phyloP scores from a whole-genome alignment of 805 yeast genomes.

The Hanseniaspora occidentalis region DNA sequence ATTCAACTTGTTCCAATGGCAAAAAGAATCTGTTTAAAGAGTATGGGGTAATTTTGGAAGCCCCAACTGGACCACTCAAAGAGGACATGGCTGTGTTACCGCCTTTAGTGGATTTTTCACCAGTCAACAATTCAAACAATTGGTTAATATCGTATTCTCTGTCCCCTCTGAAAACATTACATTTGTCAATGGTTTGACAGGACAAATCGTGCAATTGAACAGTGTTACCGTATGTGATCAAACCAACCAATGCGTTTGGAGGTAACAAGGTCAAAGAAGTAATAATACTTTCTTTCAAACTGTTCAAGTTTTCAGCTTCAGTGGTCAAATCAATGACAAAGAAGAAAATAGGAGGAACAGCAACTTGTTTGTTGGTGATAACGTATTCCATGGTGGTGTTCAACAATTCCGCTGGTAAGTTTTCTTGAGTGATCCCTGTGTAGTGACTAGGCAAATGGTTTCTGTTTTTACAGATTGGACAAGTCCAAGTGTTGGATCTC shows the following conservation, averaged over 20 bases:
- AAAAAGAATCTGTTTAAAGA: conserved; percentile 52
- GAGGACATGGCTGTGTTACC: conserved; percentile 18
- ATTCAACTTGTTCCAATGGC: conserved; percentile 70
- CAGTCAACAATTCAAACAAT: conserved; percentile 50
- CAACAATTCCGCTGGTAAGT: conserved; percentile 69
- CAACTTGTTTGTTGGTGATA: conserved; percentile 65
- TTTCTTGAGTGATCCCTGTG: conserved; percentile 59
- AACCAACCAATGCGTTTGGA: conserved; percentile 78
- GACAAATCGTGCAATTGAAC: conserved; percentile 81
- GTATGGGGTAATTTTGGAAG: conserved; percentile 25
- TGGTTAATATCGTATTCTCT: conserved; percentile 56
- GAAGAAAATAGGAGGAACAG: conserved; percentile 73
- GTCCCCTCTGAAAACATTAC: conserved; percentile 79
- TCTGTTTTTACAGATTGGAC: conserved; percentile 70
- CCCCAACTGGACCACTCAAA: conserved; percentile 11
- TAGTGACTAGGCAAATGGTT: conserved; percentile 77
- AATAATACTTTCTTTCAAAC: conserved; percentile 69
- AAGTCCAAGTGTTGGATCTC: conserved; percentile 66
- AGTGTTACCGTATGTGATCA: conserved; percentile 76
- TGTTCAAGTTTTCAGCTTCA: conserved; percentile 74
- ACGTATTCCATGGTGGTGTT: conserved; percentile 71
- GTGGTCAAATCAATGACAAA: conserved; percentile 84
- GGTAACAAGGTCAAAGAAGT: conserved; percentile 72
- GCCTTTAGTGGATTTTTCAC: conserved; percentile 29
- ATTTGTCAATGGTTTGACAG: conserved; percentile 53